These are phyloP conservation scores for Rhizophora mangle DNA, from an alignment of 345 rosid species.

Conservation along the genomic window DNA sequence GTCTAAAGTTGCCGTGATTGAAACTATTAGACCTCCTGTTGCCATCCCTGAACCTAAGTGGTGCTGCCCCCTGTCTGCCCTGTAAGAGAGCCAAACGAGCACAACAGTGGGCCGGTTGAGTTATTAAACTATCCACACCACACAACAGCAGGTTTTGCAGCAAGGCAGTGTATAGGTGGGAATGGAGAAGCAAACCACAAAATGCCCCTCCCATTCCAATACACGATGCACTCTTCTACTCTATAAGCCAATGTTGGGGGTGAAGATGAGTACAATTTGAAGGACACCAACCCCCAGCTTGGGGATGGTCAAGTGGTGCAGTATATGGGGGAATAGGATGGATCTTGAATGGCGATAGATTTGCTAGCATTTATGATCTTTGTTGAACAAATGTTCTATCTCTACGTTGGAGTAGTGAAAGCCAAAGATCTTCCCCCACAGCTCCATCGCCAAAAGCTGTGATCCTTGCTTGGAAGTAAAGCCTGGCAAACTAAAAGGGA, in stretches of 20 bases:
- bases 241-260: slow-evolving; percentile 25
- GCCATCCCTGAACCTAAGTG: neutral
- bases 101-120: slow-evolving; percentile 4
- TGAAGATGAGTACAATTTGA: slow-evolving; percentile 54
- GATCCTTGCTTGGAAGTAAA: slow-evolving; percentile 90
- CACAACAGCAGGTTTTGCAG: slow-evolving; percentile 28
- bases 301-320: slow-evolving; percentile 65
- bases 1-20: slow-evolving; percentile 8
- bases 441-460: slow-evolving; percentile 58
- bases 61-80: neutral
- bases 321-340: slow-evolving; percentile 75
- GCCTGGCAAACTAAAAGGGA: slow-evolving; percentile 86
- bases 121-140: no score
- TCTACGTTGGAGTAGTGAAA: slow-evolving; percentile 67
- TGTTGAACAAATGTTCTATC: slow-evolving; percentile 76
- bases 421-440: slow-evolving; percentile 71
- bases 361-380: slow-evolving; percentile 61
- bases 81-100: slow-evolving; percentile 2
- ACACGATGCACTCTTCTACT: slow-evolving; percentile 38
- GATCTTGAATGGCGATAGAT: slow-evolving; percentile 57
- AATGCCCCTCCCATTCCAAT: slow-evolving; percentile 16
- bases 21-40: slow-evolving; percentile 1
- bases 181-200: slow-evolving; percentile 23
- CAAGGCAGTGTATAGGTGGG: slow-evolving; percentile 20
- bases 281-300: slow-evolving; percentile 61